phyloP scores from a whole-genome alignment of 768 basidiomycete genomes.

The Hysterangium stoloniferum region DNA sequence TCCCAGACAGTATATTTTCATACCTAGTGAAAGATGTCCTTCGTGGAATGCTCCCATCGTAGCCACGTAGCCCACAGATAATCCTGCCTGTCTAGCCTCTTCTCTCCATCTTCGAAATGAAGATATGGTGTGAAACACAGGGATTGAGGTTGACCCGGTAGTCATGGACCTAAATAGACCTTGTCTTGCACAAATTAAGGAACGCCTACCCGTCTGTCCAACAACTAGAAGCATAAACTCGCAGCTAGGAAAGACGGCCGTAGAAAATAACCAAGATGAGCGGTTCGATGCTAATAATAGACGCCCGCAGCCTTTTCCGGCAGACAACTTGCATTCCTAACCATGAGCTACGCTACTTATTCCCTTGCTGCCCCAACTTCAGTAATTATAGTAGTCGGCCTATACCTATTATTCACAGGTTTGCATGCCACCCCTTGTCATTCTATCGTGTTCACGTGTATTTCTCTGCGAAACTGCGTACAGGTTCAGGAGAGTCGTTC shows the following conservation, averaged over 20 bases:
- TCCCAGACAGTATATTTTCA: constrained; percentile 17
- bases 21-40: constrained; percentile 88
- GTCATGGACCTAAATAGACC: not conserved
- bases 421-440: constrained; percentile 1
- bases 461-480: not conserved
- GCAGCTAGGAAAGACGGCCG: no score
- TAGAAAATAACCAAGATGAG: not conserved
- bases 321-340: constrained; percentile 1
- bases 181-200: not conserved
- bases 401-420: constrained; percentile 92
- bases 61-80: constrained; percentile 87
- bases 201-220: not conserved
- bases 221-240: not conserved
- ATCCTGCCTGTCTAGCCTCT: constrained; percentile 44
- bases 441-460: not conserved
- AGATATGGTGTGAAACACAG: constrained; percentile 50
- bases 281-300: not conserved
- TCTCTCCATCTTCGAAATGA: constrained; percentile 69
- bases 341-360: constrained; percentile 25
- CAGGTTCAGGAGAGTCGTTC: constrained; percentile 86
- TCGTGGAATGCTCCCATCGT: constrained; percentile 98
- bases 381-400: constrained; percentile 53
- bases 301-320: not conserved
- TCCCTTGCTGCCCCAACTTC: constrained; percentile 41
- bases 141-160: constrained; percentile 27